Conservation (phyloP, 352 stramenopile species). For the Globisporangium uncinulatum region DNA sequence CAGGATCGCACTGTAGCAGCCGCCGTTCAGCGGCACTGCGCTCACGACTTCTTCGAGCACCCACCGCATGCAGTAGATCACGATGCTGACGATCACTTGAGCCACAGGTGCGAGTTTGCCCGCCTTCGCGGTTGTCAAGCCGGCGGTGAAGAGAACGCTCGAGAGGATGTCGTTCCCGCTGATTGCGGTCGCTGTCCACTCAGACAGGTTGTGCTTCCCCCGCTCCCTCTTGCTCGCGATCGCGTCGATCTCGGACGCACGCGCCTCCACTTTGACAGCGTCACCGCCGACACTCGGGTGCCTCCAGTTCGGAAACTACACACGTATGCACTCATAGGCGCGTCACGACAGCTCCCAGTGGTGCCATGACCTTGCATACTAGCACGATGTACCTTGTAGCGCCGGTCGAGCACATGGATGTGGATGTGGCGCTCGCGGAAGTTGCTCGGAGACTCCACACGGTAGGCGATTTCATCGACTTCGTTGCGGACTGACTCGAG, state of each 20-base stretch:
- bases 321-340: too few species aligned
- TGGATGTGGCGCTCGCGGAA: slow-evolving; percentile 54
- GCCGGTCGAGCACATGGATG: slow-evolving; percentile 50
- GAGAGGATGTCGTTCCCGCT: slow-evolving; percentile 86
- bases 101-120: slow-evolving; percentile 70
- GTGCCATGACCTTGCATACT: too few species aligned
- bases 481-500: slow-evolving; percentile 11
- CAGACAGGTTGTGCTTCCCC: slow-evolving; percentile 32
- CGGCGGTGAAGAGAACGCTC: slow-evolving; percentile 66
- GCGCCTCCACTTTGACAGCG: slow-evolving; percentile 18
- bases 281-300: slow-evolving; percentile 61
- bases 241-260: slow-evolving; percentile 15
- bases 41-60: slow-evolving; percentile 84
- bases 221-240: slow-evolving; percentile 14
- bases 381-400: slow-evolving; percentile 21
- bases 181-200: slow-evolving; percentile 81
- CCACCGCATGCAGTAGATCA: slow-evolving; percentile 41
- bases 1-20: slow-evolving; percentile 83
- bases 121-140: slow-evolving; percentile 31
- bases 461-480: slow-evolving; percentile 10
- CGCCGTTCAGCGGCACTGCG: slow-evolving; percentile 81
- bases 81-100: slow-evolving; percentile 49
- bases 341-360: too few species aligned
- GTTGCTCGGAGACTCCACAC: slow-evolving; percentile 34
- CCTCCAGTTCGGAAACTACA: slow-evolving; percentile 52